A percentile compares a stretch with the other conserved stretches of the same genome.
phyloP scores from a whole-genome alignment of 2,329 filamentous ascomycete species.

The Fusarium robinianum region DNA sequence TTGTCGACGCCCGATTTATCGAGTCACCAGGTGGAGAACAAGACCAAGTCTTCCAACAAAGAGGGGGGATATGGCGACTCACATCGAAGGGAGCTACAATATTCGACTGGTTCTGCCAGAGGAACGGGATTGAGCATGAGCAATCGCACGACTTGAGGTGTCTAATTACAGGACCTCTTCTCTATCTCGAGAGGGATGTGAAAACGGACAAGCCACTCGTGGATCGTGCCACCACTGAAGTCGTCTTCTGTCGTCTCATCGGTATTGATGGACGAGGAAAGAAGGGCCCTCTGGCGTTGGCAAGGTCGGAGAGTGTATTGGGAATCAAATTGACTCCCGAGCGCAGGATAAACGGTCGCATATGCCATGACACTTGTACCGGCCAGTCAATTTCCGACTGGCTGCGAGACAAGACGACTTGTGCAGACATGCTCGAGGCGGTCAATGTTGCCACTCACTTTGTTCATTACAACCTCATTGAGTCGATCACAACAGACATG shows the following conservation, averaged over 20 bases:
- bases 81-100: conserved; percentile 96
- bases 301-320: conserved; percentile 13
- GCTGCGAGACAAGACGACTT: conserved; percentile 96
- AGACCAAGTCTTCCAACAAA: conserved; percentile 80
- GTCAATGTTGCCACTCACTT: conserved; percentile 82
- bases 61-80: conserved; percentile 85
- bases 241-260: conserved; percentile 89
- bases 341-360: conserved; percentile 76
- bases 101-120: conserved; percentile 85
- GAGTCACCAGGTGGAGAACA: conserved; percentile 90
- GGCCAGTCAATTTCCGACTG: conserved; percentile 88
- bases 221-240: conserved; percentile 85
- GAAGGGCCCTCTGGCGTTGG: conserved; percentile 68
- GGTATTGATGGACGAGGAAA: conserved; percentile 81
- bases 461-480: conserved; percentile 82
- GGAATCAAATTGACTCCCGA: conserved; percentile 83
- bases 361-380: conserved; percentile 82
- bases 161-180: conserved; percentile 79
- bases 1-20: conserved; percentile 91
- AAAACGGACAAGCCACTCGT: conserved; percentile 85
- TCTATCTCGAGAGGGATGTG: conserved; percentile 83
- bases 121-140: conserved; percentile 92
- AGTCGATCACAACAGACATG: conserved; percentile 70
- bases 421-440: conserved; percentile 85
- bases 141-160: conserved; percentile 85